Percentiles rank a stretch among this genome's conserved stretches.
Evolutionary conservation across 768 basidiomycete genomes (phyloP).

Genomic region (Kwoniella dendrophila): DNA sequence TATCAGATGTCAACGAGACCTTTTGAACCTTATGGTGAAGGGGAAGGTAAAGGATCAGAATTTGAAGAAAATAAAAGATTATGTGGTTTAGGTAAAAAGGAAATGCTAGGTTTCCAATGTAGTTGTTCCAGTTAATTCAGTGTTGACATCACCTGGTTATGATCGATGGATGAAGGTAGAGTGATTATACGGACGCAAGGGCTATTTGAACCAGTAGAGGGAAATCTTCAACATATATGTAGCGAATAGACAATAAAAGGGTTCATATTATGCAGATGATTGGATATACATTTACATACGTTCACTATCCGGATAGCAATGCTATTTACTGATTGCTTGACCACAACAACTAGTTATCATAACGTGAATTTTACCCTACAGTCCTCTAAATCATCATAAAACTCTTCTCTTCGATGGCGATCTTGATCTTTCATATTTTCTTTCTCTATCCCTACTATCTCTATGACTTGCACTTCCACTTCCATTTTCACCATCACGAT

Average conservation of each 20-base stretch:
- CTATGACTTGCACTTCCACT: slow-evolving; percentile 17
- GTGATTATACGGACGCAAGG: background rate
- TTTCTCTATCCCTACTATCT: slow-evolving; percentile 17
- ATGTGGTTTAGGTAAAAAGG: slow-evolving; percentile 75
- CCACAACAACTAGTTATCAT: too few species aligned
- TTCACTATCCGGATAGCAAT: too few species aligned
- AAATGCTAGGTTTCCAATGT: slow-evolving; percentile 86
- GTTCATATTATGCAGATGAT: background rate
- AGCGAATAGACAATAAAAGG: background rate
- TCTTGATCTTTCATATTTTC: slow-evolving; percentile 28
- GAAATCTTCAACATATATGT: background rate
- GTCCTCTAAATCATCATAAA: slow-evolving; percentile 8
- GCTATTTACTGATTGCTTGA: too few species aligned
- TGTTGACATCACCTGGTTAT: background rate
- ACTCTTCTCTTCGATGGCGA: slow-evolving; percentile 36
- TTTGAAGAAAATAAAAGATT: slow-evolving; percentile 64
- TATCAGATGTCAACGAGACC: slow-evolving; percentile 81
- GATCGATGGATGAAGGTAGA: background rate
- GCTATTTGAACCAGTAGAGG: too few species aligned
- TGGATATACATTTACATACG: slow-evolving; percentile 7
- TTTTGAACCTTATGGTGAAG: slow-evolving; percentile 84
- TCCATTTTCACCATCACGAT: slow-evolving; percentile 15
- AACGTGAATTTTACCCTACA: too few species aligned
- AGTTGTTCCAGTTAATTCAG: slow-evolving; percentile 72
- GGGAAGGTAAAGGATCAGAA: slow-evolving; percentile 60